Base-by-base conservation (phyloP, 345 rosid species). In the Isatis tinctoria region DNA sequence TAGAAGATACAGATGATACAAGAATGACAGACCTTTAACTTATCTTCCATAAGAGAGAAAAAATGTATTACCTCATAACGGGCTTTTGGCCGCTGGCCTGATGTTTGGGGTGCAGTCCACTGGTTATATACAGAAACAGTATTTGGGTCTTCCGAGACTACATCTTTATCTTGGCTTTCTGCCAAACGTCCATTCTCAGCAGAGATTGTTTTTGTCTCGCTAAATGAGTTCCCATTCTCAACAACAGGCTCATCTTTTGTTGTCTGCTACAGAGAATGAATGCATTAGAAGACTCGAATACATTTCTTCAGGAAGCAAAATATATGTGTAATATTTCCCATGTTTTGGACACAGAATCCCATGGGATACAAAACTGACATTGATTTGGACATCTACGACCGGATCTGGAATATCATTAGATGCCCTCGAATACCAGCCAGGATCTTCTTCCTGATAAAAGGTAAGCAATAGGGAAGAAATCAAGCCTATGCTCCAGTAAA, bases 381-480 rank as follows among this genome's bases (percentile, higher is more conserved):
- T 87, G 60, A 80, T 74, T 74, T 80, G 88, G 67, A 85, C 86
- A 81, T 92, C 97, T 68, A 80, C 82, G 37, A 83, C 82, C 60
- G 98, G 85, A 76, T 90, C 93, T 12, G 71, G 74, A 57, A 85
- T 84, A 79, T 56, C 81, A 78, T 87, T 84, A 64, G 98, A 92
- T 77, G 87, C 92, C 74, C 97, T 88, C 30, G 95, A 90, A 80
- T 90, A 96, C 99, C 99, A 96, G 68, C 95, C 83, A 12, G 98
- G 97, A 79, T 96, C 93, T 82, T 96, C 98, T 87, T 96, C 99
- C 99, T 96, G 71, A 39, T 64, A 30, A 61, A 41, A 59, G 72
- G 33, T 60, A 40, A 72, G 43, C 24, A 68, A 45, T 44, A 27
- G 53, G 49, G 67, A 56, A 60, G 48, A 62, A 68, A 67, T 68